Evolutionary conservation across 768 basidiomycete genomes (phyloP).

Genomic region (Tylopilus plumbeoviolaceoides): DNA sequence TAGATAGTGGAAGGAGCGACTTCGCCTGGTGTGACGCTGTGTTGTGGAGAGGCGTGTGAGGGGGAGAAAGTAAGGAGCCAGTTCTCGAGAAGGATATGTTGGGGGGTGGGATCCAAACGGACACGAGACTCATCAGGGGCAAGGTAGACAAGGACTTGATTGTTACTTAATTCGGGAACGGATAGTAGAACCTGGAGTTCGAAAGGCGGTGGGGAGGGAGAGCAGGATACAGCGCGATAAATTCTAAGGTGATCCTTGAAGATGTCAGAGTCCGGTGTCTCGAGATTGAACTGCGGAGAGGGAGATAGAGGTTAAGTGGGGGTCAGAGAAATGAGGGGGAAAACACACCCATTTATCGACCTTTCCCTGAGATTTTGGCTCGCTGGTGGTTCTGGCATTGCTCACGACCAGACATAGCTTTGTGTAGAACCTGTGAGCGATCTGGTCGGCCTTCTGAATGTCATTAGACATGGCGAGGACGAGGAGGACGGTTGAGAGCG

Average conservation of each 20-base stretch:
- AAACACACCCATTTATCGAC: constrained; percentile 77
- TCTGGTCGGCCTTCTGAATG: constrained; percentile 75
- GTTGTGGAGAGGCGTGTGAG: constrained; percentile 9
- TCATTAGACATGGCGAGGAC: constrained; percentile 48
- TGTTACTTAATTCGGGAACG: constrained; percentile 63
- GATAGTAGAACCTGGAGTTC: constrained; percentile 67
- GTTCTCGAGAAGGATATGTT: constrained; percentile 67
- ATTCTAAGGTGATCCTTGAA: constrained; percentile 57
- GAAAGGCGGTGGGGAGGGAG: constrained; percentile 40
- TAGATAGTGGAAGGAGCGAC: constrained; percentile 73
- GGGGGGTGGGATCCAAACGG: constrained; percentile 65
- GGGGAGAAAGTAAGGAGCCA: constrained; percentile 54
- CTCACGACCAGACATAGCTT: constrained; percentile 76
- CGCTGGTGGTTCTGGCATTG: constrained; percentile 64
- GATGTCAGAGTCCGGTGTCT: constrained; percentile 69
- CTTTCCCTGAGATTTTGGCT: constrained; percentile 42
- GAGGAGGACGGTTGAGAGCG: background rate
- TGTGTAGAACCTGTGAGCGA: constrained; percentile 77
- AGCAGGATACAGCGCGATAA: constrained; percentile 49
- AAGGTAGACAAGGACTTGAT: constrained; percentile 69
- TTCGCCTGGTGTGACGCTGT: constrained; percentile 36
- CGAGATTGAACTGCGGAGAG: constrained; percentile 68
- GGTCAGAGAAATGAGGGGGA: background rate
- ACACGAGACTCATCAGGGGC: constrained; percentile 55
- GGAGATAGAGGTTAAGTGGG: background rate